Percentiles rank a stretch among this genome's conserved stretches.
These are phyloP conservation scores for Blastocladiella emersonii DNA, from an alignment of 371 early-diverging fungal species.

Conservation along the genomic window DNA sequence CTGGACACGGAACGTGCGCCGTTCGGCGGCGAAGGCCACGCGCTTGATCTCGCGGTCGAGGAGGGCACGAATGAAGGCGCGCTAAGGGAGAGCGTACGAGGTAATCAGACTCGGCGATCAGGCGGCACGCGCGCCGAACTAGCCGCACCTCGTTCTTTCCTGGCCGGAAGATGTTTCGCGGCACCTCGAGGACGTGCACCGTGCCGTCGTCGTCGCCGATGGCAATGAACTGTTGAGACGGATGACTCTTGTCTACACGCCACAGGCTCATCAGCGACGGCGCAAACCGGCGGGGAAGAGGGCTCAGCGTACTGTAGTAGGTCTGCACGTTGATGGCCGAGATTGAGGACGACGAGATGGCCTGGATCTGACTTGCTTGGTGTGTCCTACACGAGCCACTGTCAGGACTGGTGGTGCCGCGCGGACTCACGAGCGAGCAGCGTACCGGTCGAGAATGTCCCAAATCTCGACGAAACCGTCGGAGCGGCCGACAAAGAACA, in stretches of 20 bases:
- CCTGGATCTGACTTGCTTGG: slow-evolving; percentile 15
- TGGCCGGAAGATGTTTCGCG: slow-evolving; percentile 24
- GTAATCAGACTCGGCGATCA: too few relatives aligned
- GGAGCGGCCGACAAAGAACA: slow-evolving; percentile 33
- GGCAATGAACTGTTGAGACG: slow-evolving; percentile 53
- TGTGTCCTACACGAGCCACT: background rate
- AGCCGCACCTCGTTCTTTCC: slow-evolving; percentile 32
- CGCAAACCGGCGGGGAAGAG: too few relatives aligned
- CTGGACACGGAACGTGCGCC: slow-evolving; percentile 20
- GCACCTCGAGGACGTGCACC: slow-evolving; percentile 41
- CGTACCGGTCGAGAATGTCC: slow-evolving; percentile 32
- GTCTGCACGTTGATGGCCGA: slow-evolving; percentile 26
- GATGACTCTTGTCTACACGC: slow-evolving; percentile 23
- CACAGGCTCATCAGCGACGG: too few relatives aligned
- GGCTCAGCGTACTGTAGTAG: slow-evolving; percentile 15
- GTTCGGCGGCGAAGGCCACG: slow-evolving; percentile 18
- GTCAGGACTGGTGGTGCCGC: too few relatives aligned
- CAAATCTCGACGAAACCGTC: slow-evolving; percentile 39
- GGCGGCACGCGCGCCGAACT: too few relatives aligned
- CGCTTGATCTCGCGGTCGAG: slow-evolving; percentile 37
- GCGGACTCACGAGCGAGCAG: slow-evolving; percentile 12
- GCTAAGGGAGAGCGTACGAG: background rate
- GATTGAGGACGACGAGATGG: slow-evolving; percentile 25
- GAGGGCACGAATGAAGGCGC: slow-evolving; percentile 18
- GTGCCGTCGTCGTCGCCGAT: slow-evolving; percentile 51